Percentiles rank a stretch among this genome's conserved stretches.
These are phyloP conservation scores for Coemansia sp. DNA, from an alignment of 192 early-diverging fungal genomes.

Conservation along the genomic window DNA sequence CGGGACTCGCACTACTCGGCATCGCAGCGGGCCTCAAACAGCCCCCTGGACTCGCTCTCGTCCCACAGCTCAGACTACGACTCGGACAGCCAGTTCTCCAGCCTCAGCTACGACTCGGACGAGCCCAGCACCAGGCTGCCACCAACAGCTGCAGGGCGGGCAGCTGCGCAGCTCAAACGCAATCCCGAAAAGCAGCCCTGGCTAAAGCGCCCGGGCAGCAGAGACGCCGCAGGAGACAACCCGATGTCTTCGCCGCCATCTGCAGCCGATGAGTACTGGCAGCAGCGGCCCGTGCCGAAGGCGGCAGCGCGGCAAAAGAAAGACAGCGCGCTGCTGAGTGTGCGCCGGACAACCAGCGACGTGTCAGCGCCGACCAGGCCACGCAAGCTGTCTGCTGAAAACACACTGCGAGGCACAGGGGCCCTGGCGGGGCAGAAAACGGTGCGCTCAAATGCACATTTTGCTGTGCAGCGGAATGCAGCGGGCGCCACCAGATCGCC, in stretches of 20 bases:
- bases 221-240: conserved; percentile 3
- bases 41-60: not conserved
- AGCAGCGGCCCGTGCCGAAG: not conserved
- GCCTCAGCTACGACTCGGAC: conserved; percentile 11
- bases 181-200: not conserved
- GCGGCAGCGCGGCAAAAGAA: conserved; percentile 2
- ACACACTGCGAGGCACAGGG: not conserved
- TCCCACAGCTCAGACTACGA: conserved; percentile 14
- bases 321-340: not conserved
- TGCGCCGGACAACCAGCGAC: not conserved
- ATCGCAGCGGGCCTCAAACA: conserved; percentile 2
- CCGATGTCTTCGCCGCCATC: conserved; percentile 5
- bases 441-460: not conserved
- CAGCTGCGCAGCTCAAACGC: not conserved
- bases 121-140: conserved; percentile 6
- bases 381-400: conserved; percentile 2
- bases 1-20: conserved; percentile 17
- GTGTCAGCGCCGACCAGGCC: not conserved
- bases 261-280: conserved; percentile 3
- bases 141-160: not conserved
- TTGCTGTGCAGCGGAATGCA: not conserved
- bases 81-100: conserved; percentile 11
- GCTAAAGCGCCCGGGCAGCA: not conserved
- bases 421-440: not conserved
- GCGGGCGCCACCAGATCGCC: conserved; percentile 4